phyloP scores from a whole-genome alignment of 139 green algal genomes.

The Pycnococcus provasolii region DNA sequence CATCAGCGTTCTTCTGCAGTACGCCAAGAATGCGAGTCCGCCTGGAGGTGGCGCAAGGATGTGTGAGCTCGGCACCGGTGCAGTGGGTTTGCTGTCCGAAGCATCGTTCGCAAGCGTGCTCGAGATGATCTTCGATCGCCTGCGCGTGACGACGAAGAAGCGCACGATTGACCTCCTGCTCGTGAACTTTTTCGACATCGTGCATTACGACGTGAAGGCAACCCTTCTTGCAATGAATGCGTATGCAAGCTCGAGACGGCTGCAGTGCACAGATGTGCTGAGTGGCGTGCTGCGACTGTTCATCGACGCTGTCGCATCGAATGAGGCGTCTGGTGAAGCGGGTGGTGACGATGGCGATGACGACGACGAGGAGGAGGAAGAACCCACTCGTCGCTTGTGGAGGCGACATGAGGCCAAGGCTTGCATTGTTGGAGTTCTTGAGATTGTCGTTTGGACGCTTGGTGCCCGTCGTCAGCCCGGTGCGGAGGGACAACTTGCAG shows the following conservation, averaged over 20 bases:
- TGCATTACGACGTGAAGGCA: constrained; percentile 3
- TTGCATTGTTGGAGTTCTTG: constrained; percentile 32
- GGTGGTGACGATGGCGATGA: neutral
- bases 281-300: neutral
- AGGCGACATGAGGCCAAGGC: constrained; percentile 39
- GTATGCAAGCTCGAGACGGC: neutral
- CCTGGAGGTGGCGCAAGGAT: constrained; percentile 63
- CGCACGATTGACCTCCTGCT: constrained; percentile 41
- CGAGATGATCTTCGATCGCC: constrained; percentile 22
- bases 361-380: neutral
- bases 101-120: constrained; percentile 21
- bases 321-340: neutral
- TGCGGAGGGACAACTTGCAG: constrained; percentile 22
- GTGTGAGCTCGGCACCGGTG: constrained; percentile 51
- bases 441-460: constrained; percentile 20
- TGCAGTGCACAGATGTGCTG: constrained; percentile 27
- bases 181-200: neutral
- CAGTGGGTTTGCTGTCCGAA: constrained; percentile 24
- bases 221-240: constrained; percentile 8
- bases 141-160: constrained; percentile 5
- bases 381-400: constrained; percentile 11
- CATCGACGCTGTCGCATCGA: neutral
- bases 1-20: constrained; percentile 64
- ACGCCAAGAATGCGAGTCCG: constrained; percentile 42
- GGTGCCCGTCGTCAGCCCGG: constrained; percentile 26